Base-by-base conservation (phyloP, 495 filamentous ascomycete genomes). In the Penicillium antarcticum region DNA sequence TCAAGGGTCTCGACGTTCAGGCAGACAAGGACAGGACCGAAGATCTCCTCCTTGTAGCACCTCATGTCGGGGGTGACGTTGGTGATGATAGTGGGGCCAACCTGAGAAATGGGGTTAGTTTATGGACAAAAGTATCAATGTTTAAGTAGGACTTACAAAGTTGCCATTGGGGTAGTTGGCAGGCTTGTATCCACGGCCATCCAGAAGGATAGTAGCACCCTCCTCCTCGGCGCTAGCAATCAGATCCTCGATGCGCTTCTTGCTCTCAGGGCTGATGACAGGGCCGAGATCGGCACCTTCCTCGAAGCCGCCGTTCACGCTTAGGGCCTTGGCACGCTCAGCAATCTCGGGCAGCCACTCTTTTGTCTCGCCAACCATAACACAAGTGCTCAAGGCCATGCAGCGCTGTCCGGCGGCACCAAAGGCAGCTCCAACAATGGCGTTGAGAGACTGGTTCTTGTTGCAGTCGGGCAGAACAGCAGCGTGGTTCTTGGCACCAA, bases 401-500 rank as follows among this genome's bases (percentile, higher is more conserved):
- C 94, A 99, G 39, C 94, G 81, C 79, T 99, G 94, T 34, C 94
- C 94, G 51, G 94, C 94, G 62, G 94, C 94, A 55, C 94, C 94
- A 57, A 97, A 99, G 17, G 94, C 94, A 48, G 94, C 94, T 40
- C 94, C 94, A 12, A 89, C 84, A 63, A 99, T 91, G 13, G 92
- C 88, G 67, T 97, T 97, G 48, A 99, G 73, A 51, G 95, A 86
- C 24, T 96, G 92, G 73, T 97, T 96, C 83, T 96, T 97, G 77
- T 97, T 96, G 74, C 87, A 89, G 76, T 99, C 94, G 1, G 95
- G 94, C 53, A 97, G 80, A 18, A 99, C 85, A 26, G 90, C 88
- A 19, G 92, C 92, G 68, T 99, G 94, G 79, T 99, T 99, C 83
- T 99, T 99, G 37, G 94, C 94, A 18, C 94, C 94, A 45, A 99